Evolutionary conservation across 2,329 filamentous ascomycete species (phyloP), one percentile per base, ranked within the genome.

Genomic region (Xylaria sp.): DNA sequence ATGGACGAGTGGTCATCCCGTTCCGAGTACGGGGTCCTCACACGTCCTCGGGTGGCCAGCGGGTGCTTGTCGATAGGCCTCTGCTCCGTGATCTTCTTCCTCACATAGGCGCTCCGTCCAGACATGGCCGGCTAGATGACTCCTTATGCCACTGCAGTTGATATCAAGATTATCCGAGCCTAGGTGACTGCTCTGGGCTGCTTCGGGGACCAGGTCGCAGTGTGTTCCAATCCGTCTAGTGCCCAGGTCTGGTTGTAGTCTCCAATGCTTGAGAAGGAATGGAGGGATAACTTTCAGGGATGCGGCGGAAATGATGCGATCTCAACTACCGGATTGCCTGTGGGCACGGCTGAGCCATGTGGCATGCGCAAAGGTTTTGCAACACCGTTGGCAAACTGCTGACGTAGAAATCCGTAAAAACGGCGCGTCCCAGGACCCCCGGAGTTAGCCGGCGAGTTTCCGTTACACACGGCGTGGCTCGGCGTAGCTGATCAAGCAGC

Each of bases 61-160:
- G 37, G 13, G 7, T 47, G 53, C 26, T 67, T 68, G 17, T 73
- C 73, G 34, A 63, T 69, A 2, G 67, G 59, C 48, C 75, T 78
- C 21, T 75, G 72, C 52, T 83, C 78, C 0, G 77, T 80, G 59
- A 80, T 82, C 72, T 82, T 83, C 67, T 83, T 83, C 63, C 82
- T 79, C 65, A 82, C 81, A 61, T 81, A 76, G 26, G 81, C 82
- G 68, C 81, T 84, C 50, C 82, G 74, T 55, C 80, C 81, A 6
- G 82, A 85, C 82, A 85, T 85, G 57, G 50, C 54, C n/a, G 44
- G 26, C 40, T 18, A 37, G 6, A 20, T 46, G 22, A 24, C 18
- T 17, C 16, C 16, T 19, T 34, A 34, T 34, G 4, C 16, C 29
- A 34, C 4, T 13, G 9, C 29, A 7, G 16, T 13, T 34, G 11